phyloP scores from a whole-genome alignment of 2,329 filamentous ascomycete species.

The Cordyceps farinosa region DNA sequence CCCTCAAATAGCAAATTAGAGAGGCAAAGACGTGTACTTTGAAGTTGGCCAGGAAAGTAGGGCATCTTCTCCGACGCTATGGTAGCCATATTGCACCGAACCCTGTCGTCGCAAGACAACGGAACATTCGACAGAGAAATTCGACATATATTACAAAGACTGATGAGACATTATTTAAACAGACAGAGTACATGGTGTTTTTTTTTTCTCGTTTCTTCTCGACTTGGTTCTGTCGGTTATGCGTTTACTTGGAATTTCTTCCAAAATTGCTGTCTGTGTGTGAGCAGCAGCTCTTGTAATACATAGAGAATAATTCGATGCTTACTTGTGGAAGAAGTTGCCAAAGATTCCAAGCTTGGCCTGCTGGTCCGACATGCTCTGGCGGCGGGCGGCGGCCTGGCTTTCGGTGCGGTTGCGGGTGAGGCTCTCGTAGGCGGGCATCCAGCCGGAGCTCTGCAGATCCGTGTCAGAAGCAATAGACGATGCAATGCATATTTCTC shows the following conservation, averaged over 20 bases:
- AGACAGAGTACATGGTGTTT: neutral
- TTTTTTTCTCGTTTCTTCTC: neutral
- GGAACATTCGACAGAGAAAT: neutral
- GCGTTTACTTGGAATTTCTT: constrained; percentile 8
- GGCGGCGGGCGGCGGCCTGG: constrained; percentile 46
- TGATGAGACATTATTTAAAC: neutral
- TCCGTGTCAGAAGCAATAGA: neutral
- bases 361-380: constrained; percentile 54
- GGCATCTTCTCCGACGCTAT: too few relatives aligned
- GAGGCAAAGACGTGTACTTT: too few relatives aligned
- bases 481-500: too few relatives aligned
- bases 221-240: neutral
- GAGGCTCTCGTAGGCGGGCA: constrained; percentile 49
- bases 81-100: too few relatives aligned
- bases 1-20: too few relatives aligned
- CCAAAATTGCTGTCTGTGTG: constrained; percentile 10
- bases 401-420: constrained; percentile 47
- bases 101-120: too few relatives aligned
- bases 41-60: too few relatives aligned
- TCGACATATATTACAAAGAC: neutral
- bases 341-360: constrained; percentile 48
- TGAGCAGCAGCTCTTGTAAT: neutral
- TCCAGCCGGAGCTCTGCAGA: constrained; percentile 43
- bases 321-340: constrained; percentile 56
- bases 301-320: neutral